Base-by-base conservation (phyloP, 1,139 yeast genomes). In the Meyerozyma elateridarum region DNA sequence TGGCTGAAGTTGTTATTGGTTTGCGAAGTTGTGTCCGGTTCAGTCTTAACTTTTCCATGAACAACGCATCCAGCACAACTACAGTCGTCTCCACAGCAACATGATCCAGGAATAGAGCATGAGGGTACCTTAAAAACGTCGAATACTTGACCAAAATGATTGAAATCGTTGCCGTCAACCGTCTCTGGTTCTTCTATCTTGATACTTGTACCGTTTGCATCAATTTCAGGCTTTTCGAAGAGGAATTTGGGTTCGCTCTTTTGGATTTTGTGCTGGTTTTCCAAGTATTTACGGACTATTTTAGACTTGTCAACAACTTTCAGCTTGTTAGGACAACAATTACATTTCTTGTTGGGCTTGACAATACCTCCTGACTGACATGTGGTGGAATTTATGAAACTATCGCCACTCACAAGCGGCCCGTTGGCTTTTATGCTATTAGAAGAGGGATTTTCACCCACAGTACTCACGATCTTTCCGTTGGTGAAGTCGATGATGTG, bases 51-150 rank as follows among this genome's bases (percentile, higher is more conserved):
- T 33, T 56, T 61, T 14, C 61, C 61, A 48, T 74, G 80, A 0
- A 61, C 69, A 17, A 56, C 48, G 44, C 80, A 75, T 2, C 65
- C 70, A 12, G 54, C 65, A 51, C 80, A 75, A 4, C 49, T 32
- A 49, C 80, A 75, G 17, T 55, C 50, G 15, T 58, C 68, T 12
- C 59, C 70, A 51, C 80, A 74, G 21, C 59, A 46, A 48, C 80
- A 74, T 0, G 74, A 54, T 0, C 77, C 78, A 0, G 73, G 71
- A 12, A 70, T 56, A 1, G 74, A 60, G 43, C 77, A 68, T 5
- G 73, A 50, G 22, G 64, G 56, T 21, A 59, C 51, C 20, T 54
- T 46, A 8, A 59, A 52, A 21, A 60, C 51, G 37, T 57, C 57
- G 41, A 39, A 53, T 5, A 46, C 33, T 22, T 35, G 32, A n/a